Conservation (phyloP, 1,284 basidiomycete species). For the Cystobasidium pallidum region DNA sequence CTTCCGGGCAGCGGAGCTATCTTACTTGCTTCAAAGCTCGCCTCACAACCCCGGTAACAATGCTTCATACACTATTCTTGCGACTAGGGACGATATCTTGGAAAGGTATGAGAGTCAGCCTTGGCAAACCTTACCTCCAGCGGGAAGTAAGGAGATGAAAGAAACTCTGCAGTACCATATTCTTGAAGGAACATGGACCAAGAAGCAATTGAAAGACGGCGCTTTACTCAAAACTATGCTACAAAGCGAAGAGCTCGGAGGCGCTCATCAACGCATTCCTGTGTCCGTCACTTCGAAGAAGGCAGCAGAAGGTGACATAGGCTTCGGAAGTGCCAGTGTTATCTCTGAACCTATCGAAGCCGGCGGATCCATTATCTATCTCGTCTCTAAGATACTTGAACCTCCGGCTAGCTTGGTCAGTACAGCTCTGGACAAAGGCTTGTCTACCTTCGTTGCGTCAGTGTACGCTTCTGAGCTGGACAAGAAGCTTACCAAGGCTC, state of each 20-base stretch:
- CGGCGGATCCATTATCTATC: conserved; percentile 83
- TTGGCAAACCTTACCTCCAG: conserved; percentile 64
- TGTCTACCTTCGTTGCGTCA: conserved; percentile 87
- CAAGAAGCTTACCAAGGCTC: conserved; percentile 64
- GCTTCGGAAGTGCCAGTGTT: conserved; percentile 81
- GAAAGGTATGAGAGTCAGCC: conserved; percentile 55
- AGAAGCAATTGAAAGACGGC: conserved; percentile 70
- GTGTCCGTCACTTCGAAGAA: conserved; percentile 63
- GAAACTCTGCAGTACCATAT: conserved; percentile 78
- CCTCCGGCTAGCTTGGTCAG: conserved; percentile 81
- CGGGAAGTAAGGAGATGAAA: conserved; percentile 69
- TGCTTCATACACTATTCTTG: conserved; percentile 63
- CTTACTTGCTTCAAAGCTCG: conserved; percentile 74
- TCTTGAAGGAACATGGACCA: conserved; percentile 72
- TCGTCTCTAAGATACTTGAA: conserved; percentile 77
- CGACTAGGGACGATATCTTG: conserved; percentile 84
- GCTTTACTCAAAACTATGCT: conserved; percentile 79
- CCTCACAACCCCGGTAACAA: conserved; percentile 66
- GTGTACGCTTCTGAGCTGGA: conserved; percentile 81
- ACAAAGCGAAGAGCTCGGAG: conserved; percentile 67
- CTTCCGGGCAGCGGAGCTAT: conserved; percentile 78
- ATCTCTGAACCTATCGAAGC: conserved; percentile 76
- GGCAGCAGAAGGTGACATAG: conserved; percentile 62
- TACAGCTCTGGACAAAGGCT: conserved; percentile 76
- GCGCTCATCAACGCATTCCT: conserved; percentile 71